Evolutionary conservation across 2,329 filamentous ascomycete genomes (phyloP).

Genomic region (Botrytis cinerea): DNA sequence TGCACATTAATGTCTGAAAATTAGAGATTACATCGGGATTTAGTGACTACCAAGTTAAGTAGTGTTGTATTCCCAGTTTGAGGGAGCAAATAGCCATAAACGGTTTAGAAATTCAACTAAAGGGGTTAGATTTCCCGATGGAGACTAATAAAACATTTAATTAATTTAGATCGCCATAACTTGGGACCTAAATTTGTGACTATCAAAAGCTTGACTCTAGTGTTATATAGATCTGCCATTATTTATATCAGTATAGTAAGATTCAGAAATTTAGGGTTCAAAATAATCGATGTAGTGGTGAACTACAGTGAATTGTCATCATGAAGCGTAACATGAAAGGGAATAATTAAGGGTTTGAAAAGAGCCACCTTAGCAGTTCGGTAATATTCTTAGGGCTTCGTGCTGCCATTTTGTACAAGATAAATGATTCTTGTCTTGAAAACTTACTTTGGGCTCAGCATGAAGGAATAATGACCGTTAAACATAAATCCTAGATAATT

Average conservation of each 20-base stretch:
- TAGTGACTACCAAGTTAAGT: background rate
- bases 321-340: background rate
- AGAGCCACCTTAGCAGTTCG: background rate
- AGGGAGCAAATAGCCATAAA: background rate
- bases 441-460: background rate
- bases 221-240: background rate
- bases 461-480: background rate
- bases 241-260: background rate
- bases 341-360: no score
- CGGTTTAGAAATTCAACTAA: background rate
- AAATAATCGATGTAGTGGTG: background rate
- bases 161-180: background rate
- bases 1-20: background rate
- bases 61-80: background rate
- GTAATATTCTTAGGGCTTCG: background rate
- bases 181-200: background rate
- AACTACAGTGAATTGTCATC: background rate
- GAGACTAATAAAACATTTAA: background rate
- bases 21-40: background rate
- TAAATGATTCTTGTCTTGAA: background rate
- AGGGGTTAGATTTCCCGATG: background rate
- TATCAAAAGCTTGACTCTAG: background rate
- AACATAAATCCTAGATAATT: background rate
- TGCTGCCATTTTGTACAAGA: no score
- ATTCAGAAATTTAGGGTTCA: background rate